Percentiles rank a stretch among this genome's conserved stretches.
These are phyloP conservation scores for Zhuliangozyma blackwelliae DNA, from an alignment of 1,139 yeast genomes.

Conservation along the genomic window DNA sequence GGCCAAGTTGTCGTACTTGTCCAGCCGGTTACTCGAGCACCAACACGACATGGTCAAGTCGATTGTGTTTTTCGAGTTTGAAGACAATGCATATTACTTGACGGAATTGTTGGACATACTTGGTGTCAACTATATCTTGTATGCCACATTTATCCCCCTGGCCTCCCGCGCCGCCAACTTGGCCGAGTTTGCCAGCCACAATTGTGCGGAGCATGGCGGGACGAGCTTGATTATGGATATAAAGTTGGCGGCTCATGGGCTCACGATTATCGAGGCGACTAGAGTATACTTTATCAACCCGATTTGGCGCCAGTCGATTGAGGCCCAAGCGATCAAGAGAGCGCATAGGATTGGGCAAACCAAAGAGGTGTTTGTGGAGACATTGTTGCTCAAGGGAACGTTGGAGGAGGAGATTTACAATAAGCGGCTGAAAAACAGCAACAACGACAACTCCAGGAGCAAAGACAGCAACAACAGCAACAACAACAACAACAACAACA, in stretches of 20 bases:
- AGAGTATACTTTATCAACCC: constrained; percentile 66
- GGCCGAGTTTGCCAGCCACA: constrained; percentile 44
- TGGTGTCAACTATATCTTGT: constrained; percentile 57
- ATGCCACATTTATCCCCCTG: constrained; percentile 56
- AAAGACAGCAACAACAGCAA: no score
- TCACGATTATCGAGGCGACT: constrained; percentile 65
- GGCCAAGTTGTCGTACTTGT: constrained; percentile 56
- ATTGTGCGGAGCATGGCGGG: constrained; percentile 37
- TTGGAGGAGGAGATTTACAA: constrained; percentile 64
- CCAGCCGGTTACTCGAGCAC: constrained; percentile 50
- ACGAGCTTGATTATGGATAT: constrained; percentile 61
- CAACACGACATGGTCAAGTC: constrained; percentile 46
- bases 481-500: no score
- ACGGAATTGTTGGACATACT: constrained; percentile 60
- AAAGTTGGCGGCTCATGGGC: constrained; percentile 64
- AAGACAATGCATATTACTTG: constrained; percentile 64
- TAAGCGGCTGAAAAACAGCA: constrained; percentile 17
- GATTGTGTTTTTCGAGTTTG: constrained; percentile 65
- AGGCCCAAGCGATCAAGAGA: constrained; percentile 25
- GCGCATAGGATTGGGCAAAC: constrained; percentile 12
- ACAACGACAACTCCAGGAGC: constrained; percentile 18
- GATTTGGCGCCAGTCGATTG: constrained; percentile 64
- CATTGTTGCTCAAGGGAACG: constrained; percentile 55
- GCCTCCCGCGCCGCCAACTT: constrained; percentile 50
- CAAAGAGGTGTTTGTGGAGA: constrained; percentile 48